A percentile compares a stretch with the other conserved stretches of the same genome.
These are phyloP conservation scores for Crithidia acanthocephali DNA, from an alignment of 208 protist species.

Conservation along the genomic window DNA sequence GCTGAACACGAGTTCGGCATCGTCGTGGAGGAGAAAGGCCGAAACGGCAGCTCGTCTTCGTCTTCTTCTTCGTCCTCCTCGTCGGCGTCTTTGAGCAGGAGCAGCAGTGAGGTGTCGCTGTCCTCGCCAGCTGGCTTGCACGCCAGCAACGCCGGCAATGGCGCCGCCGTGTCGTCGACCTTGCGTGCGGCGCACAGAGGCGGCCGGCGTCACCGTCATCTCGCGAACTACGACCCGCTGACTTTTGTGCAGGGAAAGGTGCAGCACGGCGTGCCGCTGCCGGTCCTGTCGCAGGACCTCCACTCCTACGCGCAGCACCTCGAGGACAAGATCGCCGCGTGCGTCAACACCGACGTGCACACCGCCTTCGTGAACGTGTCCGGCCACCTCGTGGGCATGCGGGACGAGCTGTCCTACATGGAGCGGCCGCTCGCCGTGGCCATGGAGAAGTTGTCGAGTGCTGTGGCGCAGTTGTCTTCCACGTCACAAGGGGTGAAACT, in stretches of 20 bases:
- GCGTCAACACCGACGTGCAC: constrained; percentile 84
- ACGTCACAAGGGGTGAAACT: constrained; percentile 39
- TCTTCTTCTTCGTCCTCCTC: constrained; percentile 18
- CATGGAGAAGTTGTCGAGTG: constrained; percentile 53
- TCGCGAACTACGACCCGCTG: constrained; percentile 58
- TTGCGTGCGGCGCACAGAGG: not conserved
- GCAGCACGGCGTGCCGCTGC: constrained; percentile 68
- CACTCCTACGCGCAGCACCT: constrained; percentile 60
- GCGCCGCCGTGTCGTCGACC: not conserved
- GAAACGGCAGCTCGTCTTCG: not conserved
- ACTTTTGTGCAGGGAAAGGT: constrained; percentile 79
- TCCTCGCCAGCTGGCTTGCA: not conserved
- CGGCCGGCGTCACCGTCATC: not conserved
- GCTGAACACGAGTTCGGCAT: constrained; percentile 88
- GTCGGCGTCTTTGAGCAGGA: not conserved
- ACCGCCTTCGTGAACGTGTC: constrained; percentile 79
- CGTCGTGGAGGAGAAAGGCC: constrained; percentile 34
- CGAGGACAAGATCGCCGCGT: constrained; percentile 61
- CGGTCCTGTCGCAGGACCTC: constrained; percentile 69
- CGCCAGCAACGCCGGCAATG: not conserved
- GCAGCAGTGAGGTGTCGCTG: constrained; percentile 10
- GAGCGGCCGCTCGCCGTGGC: constrained; percentile 54
- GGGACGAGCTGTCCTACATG: constrained; percentile 75
- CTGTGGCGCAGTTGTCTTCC: constrained; percentile 39
- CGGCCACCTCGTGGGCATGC: constrained; percentile 71